These are phyloP conservation scores for Vitis labrusca DNA, from an alignment of 164 flowering plant species.

Conservation along the genomic window DNA sequence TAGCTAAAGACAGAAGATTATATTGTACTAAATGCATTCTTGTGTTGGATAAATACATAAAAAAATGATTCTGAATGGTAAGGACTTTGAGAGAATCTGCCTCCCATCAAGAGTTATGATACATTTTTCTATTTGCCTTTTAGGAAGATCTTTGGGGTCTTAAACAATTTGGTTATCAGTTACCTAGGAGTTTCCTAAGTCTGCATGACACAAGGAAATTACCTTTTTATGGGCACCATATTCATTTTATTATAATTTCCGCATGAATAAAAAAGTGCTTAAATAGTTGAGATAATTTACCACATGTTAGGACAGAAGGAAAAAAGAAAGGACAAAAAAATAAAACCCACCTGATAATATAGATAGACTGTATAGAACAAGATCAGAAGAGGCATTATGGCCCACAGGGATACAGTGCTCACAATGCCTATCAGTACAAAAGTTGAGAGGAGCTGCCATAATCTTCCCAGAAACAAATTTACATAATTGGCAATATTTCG, in stretches of 20 bases:
- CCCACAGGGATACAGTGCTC: conserved; percentile 45
- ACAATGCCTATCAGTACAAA: conserved; percentile 40
- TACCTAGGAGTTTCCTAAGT: no score
- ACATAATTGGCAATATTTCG: conserved; percentile 70
- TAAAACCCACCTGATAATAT: conserved; percentile 38
- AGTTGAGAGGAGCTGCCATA: conserved; percentile 73
- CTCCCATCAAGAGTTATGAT: no score
- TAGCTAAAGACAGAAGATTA: not conserved
- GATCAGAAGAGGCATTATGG: conserved; percentile 46
- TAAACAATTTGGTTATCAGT: no score
- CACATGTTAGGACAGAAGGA: not conserved
- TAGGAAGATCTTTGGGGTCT: no score
- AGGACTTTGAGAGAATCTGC: no score
- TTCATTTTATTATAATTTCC: not conserved
- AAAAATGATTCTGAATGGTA: no score
- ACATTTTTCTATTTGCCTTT: no score
- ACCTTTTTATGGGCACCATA: not conserved
- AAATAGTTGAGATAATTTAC: not conserved
- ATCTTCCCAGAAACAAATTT: conserved; percentile 73
- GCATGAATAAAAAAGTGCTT: not conserved
- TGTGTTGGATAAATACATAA: no score
- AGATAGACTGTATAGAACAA: conserved; percentile 47
- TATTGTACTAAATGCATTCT: not conserved
- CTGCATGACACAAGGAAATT: no score
- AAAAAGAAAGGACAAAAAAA: no score